Evolutionary conservation across 2,329 filamentous ascomycete genomes (phyloP).

Genomic region (Fusarium nodosum): DNA sequence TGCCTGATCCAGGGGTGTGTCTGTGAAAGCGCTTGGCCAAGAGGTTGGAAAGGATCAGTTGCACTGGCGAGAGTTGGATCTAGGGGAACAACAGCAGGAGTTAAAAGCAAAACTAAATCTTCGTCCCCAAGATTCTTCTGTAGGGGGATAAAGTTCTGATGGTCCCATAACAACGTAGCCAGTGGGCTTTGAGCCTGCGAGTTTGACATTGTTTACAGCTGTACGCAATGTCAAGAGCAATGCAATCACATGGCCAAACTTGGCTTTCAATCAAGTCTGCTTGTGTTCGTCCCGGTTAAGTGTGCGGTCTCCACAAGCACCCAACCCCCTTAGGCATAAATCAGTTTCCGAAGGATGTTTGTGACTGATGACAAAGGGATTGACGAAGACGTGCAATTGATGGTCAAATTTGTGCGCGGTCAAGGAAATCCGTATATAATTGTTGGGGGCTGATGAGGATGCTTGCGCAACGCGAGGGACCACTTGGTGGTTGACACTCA

Average conservation of each 20-base stretch:
- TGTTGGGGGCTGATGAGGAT: constrained; percentile 9
- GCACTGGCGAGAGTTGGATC: constrained; percentile 58
- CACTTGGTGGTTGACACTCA: constrained; percentile 7
- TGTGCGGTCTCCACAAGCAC: constrained; percentile 33
- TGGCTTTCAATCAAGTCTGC: constrained; percentile 18
- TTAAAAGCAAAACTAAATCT: constrained; percentile 72
- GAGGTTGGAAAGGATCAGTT: constrained; percentile 78
- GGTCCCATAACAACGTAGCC: constrained; percentile 58
- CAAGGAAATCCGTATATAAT: constrained; percentile 12
- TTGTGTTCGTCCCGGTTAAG: constrained; percentile 24
- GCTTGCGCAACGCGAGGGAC: constrained; percentile 20
- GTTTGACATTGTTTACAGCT: constrained; percentile 43
- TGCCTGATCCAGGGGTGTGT: constrained; percentile 75
- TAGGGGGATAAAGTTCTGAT: constrained; percentile 63
- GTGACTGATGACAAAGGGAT: constrained; percentile 17
- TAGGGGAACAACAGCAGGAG: constrained; percentile 66
- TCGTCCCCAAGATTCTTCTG: constrained; percentile 61
- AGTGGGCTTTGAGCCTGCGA: constrained; percentile 30
- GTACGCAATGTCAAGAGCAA: constrained; percentile 30
- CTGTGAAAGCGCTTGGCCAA: constrained; percentile 73
- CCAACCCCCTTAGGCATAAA: constrained; percentile 37
- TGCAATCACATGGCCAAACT: constrained; percentile 44
- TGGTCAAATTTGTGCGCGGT: constrained; percentile 5
- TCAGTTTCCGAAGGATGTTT: constrained; percentile 7
- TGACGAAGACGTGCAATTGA: constrained; percentile 9